phyloP scores from a whole-genome alignment of 2,329 filamentous ascomycete genomes.

The Paecilomyces dactylethromorphus region DNA sequence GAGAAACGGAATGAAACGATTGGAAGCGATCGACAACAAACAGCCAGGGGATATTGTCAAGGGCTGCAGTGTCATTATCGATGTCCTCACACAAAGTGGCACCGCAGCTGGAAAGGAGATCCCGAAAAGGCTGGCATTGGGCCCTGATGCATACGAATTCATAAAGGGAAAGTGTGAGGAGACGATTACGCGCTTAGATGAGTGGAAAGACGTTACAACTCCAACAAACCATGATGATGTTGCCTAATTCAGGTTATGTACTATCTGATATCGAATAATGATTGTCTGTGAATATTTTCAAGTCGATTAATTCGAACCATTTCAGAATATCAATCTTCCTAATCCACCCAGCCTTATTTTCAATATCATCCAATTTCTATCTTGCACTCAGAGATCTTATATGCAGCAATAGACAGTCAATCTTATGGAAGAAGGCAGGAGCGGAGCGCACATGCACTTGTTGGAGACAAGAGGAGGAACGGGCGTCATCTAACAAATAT shows the following conservation, averaged over 20 bases:
- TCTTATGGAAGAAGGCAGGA: too few species aligned
- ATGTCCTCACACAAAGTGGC: slow-evolving; percentile 49
- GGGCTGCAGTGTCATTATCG: slow-evolving; percentile 47
- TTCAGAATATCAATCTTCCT: too few species aligned
- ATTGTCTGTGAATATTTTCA: background rate
- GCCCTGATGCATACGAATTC: slow-evolving; percentile 41
- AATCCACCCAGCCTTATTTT: background rate
- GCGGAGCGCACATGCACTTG: too few species aligned
- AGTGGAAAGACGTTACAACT: slow-evolving; percentile 43
- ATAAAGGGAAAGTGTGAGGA: slow-evolving; percentile 40
- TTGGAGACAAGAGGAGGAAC: too few species aligned
- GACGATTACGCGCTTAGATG: slow-evolving; percentile 40
- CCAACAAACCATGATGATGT: slow-evolving; percentile 22
- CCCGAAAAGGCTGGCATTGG: slow-evolving; percentile 50
- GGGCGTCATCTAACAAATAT: too few species aligned
- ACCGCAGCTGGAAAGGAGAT: slow-evolving; percentile 44
- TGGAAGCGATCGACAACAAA: slow-evolving; percentile 37
- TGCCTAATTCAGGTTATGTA: background rate
- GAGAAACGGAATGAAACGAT: slow-evolving; percentile 1
- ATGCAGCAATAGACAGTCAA: background rate
- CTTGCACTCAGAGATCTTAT: background rate
- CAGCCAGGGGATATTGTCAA: slow-evolving; percentile 53
- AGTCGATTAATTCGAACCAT: too few species aligned
- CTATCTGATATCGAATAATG: background rate
- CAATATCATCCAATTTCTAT: background rate